Evolutionary conservation across 83 land plant genomes (phyloP).

Genomic region (Larix sibirica): DNA sequence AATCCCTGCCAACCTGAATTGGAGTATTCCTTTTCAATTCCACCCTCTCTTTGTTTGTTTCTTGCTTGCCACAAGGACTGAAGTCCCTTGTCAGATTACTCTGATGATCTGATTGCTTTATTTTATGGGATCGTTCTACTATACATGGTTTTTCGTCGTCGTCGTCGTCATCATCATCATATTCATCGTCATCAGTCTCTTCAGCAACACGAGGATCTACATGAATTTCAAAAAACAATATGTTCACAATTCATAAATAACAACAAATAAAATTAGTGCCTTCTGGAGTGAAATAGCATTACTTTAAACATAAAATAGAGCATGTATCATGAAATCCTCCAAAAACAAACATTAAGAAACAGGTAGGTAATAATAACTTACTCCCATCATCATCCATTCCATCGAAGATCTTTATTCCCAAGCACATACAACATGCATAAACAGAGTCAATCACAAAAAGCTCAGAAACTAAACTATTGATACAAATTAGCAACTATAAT

Average conservation of each 20-base stretch:
- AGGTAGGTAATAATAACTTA: slow-evolving; percentile 26
- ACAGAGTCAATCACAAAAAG: too few relatives aligned
- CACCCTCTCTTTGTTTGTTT: background rate
- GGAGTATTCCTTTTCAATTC: background rate
- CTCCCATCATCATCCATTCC: slow-evolving; percentile 87
- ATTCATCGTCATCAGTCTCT: background rate
- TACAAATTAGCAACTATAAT: too few relatives aligned
- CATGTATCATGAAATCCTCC: background rate
- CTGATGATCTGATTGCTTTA: background rate
- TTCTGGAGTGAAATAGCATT: background rate
- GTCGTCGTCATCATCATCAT: background rate
- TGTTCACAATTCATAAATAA: background rate
- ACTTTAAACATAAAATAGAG: background rate
- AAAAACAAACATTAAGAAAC: background rate
- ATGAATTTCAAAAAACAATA: background rate
- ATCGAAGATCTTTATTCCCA: slow-evolving; percentile 59
- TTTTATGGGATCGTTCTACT: background rate
- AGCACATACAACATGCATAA: background rate
- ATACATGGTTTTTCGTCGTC: background rate
- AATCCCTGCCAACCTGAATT: background rate
- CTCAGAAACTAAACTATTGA: too few relatives aligned
- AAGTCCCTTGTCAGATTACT: background rate
- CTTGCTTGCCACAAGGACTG: background rate
- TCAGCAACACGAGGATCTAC: slow-evolving; percentile 1
- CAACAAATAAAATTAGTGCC: background rate